These are phyloP conservation scores for Stramenopiles sp. DNA, from an alignment of 352 stramenopile species.

Conservation along the genomic window DNA sequence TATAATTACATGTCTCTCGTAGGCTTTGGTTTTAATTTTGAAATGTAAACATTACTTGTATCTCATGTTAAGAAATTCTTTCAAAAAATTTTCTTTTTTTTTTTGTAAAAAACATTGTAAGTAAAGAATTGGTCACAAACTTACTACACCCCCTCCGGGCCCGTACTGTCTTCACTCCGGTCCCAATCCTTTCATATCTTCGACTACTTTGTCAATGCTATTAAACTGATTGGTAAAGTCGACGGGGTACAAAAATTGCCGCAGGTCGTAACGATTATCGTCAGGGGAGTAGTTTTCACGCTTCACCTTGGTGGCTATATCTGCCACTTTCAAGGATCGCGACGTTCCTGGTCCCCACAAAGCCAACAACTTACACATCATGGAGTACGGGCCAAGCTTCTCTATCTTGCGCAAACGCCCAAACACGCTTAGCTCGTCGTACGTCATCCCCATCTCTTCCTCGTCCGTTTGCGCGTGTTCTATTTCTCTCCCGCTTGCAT, in stretches of 20 bases:
- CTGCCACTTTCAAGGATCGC: background rate
- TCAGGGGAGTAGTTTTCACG: constrained; percentile 92
- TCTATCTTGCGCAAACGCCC: constrained; percentile 82
- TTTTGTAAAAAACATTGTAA: no score
- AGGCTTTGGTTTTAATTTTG: no score
- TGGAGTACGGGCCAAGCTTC: constrained; percentile 76
- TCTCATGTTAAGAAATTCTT: no score
- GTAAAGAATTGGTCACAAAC: no score
- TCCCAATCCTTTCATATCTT: constrained; percentile 18
- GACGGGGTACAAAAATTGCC: constrained; percentile 90
- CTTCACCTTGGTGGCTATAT: constrained; percentile 63
- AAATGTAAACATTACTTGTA: no score
- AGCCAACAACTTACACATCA: constrained; percentile 63
- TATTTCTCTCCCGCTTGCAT: constrained; percentile 18
- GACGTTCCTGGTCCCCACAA: constrained; percentile 45
- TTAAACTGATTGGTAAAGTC: constrained; percentile 82
- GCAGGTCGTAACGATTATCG: constrained; percentile 87
- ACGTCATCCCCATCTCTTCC: constrained; percentile 98
- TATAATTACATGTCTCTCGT: no score
- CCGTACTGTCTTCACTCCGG: no score
- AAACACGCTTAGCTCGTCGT: constrained; percentile 88
- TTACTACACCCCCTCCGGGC: no score
- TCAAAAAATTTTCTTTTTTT: no score
- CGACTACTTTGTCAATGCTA: constrained; percentile 70
- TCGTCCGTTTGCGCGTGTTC: constrained; percentile 87